Conservation (phyloP, 768 basidiomycete genomes). For the Roridomyces roridus region DNA sequence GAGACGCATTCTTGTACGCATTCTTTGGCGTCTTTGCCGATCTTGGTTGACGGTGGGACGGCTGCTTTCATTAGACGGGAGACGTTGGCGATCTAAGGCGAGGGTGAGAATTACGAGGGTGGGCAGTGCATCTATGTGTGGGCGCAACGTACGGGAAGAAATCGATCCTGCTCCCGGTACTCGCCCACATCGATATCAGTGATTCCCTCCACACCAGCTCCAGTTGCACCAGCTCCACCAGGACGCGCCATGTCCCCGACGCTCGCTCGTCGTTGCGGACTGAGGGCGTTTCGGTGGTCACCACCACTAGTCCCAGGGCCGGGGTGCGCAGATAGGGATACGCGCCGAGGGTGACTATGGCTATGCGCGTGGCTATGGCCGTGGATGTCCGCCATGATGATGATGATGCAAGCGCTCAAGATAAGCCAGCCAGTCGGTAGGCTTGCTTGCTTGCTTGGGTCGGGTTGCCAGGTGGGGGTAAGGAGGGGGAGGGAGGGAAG, state of each 20-base stretch:
- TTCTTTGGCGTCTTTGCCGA: slow-evolving; percentile 98
- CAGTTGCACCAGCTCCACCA: background rate
- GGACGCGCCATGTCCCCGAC: background rate
- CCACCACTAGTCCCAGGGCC: background rate
- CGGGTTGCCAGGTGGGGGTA: too few relatives aligned
- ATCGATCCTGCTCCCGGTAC: slow-evolving; percentile 94
- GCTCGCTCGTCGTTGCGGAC: background rate
- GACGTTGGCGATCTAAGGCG: slow-evolving; percentile 93
- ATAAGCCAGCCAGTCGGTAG: too few relatives aligned
- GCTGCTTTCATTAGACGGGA: slow-evolving; percentile 95
- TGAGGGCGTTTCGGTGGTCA: background rate
- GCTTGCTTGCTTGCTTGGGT: too few relatives aligned
- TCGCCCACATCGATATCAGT: slow-evolving; percentile 95
- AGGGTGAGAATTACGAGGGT: background rate
- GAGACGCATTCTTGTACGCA: slow-evolving; percentile 98
- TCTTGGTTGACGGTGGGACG: slow-evolving; percentile 90
- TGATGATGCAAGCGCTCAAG: too few relatives aligned
- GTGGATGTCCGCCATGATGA: too few relatives aligned
- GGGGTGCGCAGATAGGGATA: background rate
- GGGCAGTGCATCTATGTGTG: slow-evolving; percentile 5
- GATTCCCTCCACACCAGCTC: too few relatives aligned
- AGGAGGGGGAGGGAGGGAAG: too few relatives aligned
- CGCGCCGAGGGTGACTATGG: too few relatives aligned
- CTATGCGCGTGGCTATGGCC: too few relatives aligned
- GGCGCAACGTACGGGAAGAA: slow-evolving; percentile 75